Conservation (phyloP, 768 basidiomycete species). For the Favolaschia claudopus region DNA sequence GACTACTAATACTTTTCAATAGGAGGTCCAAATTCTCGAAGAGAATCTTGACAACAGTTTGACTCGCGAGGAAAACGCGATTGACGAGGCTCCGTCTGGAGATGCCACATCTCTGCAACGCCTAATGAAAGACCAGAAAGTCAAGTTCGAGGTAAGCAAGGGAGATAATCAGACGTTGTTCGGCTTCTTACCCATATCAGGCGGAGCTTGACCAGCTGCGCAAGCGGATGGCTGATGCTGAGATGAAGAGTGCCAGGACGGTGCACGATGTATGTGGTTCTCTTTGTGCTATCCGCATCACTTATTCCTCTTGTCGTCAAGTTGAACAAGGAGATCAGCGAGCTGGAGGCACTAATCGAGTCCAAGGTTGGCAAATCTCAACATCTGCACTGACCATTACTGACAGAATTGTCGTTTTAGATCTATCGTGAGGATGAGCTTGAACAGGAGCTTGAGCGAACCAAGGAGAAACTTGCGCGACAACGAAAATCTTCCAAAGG, state of each 20-base stretch:
- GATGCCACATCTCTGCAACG: slow-evolving; percentile 52
- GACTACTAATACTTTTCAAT: slow-evolving; percentile 10
- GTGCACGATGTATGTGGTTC: slow-evolving; percentile 67
- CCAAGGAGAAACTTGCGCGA: slow-evolving; percentile 74
- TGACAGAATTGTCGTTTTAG: slow-evolving; percentile 42
- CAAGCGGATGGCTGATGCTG: slow-evolving; percentile 71
- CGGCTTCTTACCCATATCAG: slow-evolving; percentile 39
- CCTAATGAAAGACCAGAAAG: slow-evolving; percentile 54
- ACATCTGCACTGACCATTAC: neutral
- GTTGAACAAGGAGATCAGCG: slow-evolving; percentile 92
- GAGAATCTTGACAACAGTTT: slow-evolving; percentile 72
- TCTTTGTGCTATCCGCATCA: neutral
- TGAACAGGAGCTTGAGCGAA: slow-evolving; percentile 80
- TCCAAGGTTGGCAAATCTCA: slow-evolving; percentile 67
- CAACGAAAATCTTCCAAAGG: slow-evolving; percentile 68
- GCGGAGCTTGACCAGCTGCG: slow-evolving; percentile 73
- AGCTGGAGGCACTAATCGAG: slow-evolving; percentile 93
- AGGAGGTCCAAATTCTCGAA: slow-evolving; percentile 84
- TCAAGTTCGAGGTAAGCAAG: slow-evolving; percentile 57
- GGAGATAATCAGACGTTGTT: too few species aligned
- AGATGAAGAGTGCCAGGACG: slow-evolving; percentile 77
- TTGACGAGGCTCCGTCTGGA: slow-evolving; percentile 30
- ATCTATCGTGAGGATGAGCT: slow-evolving; percentile 94
- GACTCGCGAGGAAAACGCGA: slow-evolving; percentile 55
- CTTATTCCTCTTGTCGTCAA: slow-evolving; percentile 39